phyloP scores from a whole-genome alignment of 805 yeast species.

The Metschnikowia bowlesiae region DNA sequence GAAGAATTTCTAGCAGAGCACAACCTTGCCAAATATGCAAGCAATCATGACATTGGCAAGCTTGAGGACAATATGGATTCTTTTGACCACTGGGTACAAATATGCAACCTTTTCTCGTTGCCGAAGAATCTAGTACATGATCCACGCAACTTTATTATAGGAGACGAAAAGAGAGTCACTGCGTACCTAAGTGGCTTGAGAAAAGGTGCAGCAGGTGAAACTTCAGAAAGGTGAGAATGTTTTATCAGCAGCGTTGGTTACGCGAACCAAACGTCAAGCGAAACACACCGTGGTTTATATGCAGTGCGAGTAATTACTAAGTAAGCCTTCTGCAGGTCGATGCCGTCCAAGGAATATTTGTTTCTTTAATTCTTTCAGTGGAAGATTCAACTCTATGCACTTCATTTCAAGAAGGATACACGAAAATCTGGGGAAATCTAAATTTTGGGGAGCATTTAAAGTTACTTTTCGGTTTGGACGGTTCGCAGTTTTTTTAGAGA shows the following conservation, averaged over 20 bases:
- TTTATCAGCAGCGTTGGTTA: too few species aligned
- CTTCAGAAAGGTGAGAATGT: too few species aligned
- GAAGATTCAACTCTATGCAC: too few species aligned
- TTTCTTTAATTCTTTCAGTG: too few species aligned
- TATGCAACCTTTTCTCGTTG: slow-evolving; percentile 21
- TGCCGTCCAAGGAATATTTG: not conserved
- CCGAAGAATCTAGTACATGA: slow-evolving; percentile 22
- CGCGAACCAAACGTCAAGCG: too few species aligned
- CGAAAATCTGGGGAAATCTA: too few species aligned
- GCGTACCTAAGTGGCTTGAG: slow-evolving; percentile 18
- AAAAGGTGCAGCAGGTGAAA: not conserved
- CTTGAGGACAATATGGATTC: not conserved
- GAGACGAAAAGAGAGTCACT: slow-evolving; percentile 35
- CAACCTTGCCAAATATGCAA: not conserved
- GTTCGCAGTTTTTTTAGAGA: not conserved
- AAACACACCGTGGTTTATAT: not conserved
- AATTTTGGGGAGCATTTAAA: too few species aligned
- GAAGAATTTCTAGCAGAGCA: slow-evolving; percentile 15
- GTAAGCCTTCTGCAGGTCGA: not conserved
- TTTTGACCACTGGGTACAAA: slow-evolving; percentile 28
- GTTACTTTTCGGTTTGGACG: not conserved
- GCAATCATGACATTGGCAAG: not conserved
- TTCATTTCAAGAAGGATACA: too few species aligned
- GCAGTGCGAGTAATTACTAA: not conserved
- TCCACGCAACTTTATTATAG: slow-evolving; percentile 34